Evolutionary conservation across 805 yeast genomes (phyloP).

Genomic region (Clavispora vitiphila): DNA sequence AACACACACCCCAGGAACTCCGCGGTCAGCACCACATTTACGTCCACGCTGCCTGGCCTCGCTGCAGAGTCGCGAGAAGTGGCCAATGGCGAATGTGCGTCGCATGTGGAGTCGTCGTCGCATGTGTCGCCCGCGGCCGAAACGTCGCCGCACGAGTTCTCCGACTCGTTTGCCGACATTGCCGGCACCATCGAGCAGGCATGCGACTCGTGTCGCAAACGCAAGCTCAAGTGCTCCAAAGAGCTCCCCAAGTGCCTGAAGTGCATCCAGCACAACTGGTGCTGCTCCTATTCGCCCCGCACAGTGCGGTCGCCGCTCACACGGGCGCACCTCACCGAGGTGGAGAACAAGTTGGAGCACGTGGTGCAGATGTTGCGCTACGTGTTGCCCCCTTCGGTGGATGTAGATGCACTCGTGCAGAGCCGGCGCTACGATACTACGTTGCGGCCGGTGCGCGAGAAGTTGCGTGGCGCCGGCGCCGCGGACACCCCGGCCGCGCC

Average conservation of each 20-base stretch:
- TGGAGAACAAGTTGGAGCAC: constrained; percentile 46
- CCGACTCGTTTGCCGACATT: neutral
- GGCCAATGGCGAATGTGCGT: no score
- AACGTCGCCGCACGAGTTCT: constrained; percentile 1
- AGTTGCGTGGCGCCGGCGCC: constrained; percentile 4
- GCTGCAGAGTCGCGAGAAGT: no score
- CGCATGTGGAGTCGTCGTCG: no score
- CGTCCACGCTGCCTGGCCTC: no score
- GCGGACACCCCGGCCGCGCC: constrained; percentile 13
- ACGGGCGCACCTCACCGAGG: constrained; percentile 71
- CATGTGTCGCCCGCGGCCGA: neutral
- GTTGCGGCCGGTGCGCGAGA: constrained; percentile 10
- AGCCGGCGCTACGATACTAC: constrained; percentile 14
- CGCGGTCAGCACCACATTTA: no score
- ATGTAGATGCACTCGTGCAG: constrained; percentile 16
- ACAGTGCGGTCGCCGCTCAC: constrained; percentile 77
- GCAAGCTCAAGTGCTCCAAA: constrained; percentile 78
- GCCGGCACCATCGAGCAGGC: constrained; percentile 44
- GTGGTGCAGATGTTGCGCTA: constrained; percentile 28
- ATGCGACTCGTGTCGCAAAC: constrained; percentile 79
- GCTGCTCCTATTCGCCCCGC: constrained; percentile 74
- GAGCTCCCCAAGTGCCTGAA: constrained; percentile 72
- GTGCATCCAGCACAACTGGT: constrained; percentile 67
- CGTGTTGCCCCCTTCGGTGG: constrained; percentile 24
- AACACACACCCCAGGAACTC: no score